Percentiles rank a stretch among this genome's conserved stretches.
Evolutionary conservation across 768 basidiomycete genomes (phyloP).

Genomic region (Russula vinacea): DNA sequence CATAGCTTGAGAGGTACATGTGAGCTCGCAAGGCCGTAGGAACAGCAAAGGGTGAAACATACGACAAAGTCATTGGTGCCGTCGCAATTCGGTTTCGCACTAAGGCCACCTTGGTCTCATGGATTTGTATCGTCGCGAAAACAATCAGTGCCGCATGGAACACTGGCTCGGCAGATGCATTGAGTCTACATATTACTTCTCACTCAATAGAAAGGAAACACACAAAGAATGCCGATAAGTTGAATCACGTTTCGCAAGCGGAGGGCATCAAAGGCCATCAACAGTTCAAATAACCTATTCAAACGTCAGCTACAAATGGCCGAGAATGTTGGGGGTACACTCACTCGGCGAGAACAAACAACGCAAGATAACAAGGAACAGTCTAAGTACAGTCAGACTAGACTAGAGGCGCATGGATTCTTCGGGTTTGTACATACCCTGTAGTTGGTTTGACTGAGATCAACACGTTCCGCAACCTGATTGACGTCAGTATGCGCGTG

Average conservation of each 20-base stretch:
- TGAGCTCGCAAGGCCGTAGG: background rate
- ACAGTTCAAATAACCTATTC: slow-evolving; percentile 67
- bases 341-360: slow-evolving; percentile 81
- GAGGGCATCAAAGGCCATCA: slow-evolving; percentile 83
- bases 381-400: slow-evolving; percentile 46
- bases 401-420: background rate
- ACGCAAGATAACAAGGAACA: slow-evolving; percentile 77
- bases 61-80: slow-evolving; percentile 41
- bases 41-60: slow-evolving; percentile 31
- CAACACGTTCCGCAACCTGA: slow-evolving; percentile 53
- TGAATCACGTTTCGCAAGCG: slow-evolving; percentile 76
- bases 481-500: slow-evolving; percentile 14
- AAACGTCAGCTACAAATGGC: slow-evolving; percentile 13
- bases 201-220: slow-evolving; percentile 27
- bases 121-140: slow-evolving; percentile 72
- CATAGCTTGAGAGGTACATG: slow-evolving; percentile 40
- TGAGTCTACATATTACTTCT: slow-evolving; percentile 3
- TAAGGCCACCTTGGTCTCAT: slow-evolving; percentile 66
- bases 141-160: slow-evolving; percentile 76
- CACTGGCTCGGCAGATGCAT: slow-evolving; percentile 39
- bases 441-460: slow-evolving; percentile 44
- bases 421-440: slow-evolving; percentile 42
- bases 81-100: slow-evolving; percentile 41
- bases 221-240: slow-evolving; percentile 68
- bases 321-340: slow-evolving; percentile 30